These are phyloP conservation scores for Coniella lustricola DNA, from an alignment of 2,329 filamentous ascomycete genomes.

Conservation along the genomic window DNA sequence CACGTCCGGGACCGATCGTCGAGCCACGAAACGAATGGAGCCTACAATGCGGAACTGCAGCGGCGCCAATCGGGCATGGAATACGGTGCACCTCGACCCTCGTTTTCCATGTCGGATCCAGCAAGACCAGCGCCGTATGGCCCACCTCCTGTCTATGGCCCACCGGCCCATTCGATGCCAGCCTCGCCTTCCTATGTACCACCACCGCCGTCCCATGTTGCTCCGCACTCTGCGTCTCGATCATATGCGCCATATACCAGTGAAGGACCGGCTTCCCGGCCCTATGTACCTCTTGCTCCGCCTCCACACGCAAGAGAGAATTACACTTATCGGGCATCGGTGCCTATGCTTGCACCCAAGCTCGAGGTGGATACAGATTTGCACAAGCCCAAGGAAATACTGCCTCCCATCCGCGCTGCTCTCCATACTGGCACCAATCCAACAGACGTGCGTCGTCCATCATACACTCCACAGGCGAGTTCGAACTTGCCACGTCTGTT, in stretches of 20 bases:
- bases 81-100: constrained; percentile 24
- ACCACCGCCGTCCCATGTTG: constrained; percentile 20
- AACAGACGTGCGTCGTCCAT: constrained; percentile 4
- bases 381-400: constrained; percentile 3
- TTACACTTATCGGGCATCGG: constrained; percentile 9
- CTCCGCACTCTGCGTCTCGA: constrained; percentile 3
- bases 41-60: constrained; percentile 24
- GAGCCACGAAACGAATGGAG: constrained; percentile 26
- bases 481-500: constrained; percentile 9
- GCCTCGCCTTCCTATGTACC: constrained; percentile 26
- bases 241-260: constrained; percentile 18
- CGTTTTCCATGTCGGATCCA: constrained; percentile 17
- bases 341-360: constrained; percentile 6
- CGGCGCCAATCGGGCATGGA: constrained; percentile 28
- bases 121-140: constrained; percentile 21
- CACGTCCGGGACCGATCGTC: constrained; percentile 26
- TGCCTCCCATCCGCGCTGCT: constrained; percentile 11
- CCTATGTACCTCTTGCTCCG: constrained; percentile 19
- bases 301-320: constrained; percentile 17
- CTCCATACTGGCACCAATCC: not conserved
- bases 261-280: constrained; percentile 25
- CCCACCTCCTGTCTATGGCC: constrained; percentile 21
- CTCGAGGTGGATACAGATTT: constrained; percentile 10
- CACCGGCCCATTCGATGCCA: constrained; percentile 25
- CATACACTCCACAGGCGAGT: constrained; percentile 2